These are phyloP conservation scores for Pyronema omphalodes DNA, from an alignment of 495 filamentous ascomycete species.

Conservation along the genomic window DNA sequence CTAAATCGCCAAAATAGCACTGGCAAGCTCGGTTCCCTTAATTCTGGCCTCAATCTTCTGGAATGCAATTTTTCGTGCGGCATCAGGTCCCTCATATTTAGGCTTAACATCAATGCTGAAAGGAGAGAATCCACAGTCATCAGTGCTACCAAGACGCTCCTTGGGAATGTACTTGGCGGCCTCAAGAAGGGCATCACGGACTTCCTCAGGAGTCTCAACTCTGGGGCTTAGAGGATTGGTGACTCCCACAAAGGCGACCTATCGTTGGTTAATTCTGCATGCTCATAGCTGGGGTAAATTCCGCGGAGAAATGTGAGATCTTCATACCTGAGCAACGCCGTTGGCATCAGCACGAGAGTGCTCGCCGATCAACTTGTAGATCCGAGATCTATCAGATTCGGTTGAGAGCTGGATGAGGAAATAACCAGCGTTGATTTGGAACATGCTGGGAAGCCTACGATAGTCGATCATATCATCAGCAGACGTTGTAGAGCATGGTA, in stretches of 20 bases:
- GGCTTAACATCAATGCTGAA: slow-evolving; percentile 29
- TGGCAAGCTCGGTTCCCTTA: slow-evolving; percentile 27
- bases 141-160: slow-evolving; percentile 29
- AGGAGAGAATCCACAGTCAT: slow-evolving; percentile 29
- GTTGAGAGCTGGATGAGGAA: slow-evolving; percentile 29
- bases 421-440: slow-evolving; percentile 30
- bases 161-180: slow-evolving; percentile 27
- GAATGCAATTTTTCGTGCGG: slow-evolving; percentile 28
- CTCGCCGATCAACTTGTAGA: slow-evolving; percentile 27
- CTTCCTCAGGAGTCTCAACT: slow-evolving; percentile 27
- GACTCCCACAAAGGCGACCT: slow-evolving; percentile 29
- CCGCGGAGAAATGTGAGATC: not conserved
- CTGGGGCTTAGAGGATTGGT: slow-evolving; percentile 26
- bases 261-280: slow-evolving; percentile 4
- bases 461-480: not conserved
- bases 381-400: slow-evolving; percentile 25
- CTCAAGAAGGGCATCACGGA: slow-evolving; percentile 24
- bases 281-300: not conserved
- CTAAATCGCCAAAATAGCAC: slow-evolving; percentile 25
- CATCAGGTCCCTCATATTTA: slow-evolving; percentile 27
- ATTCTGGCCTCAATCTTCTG: slow-evolving; percentile 27
- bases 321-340: slow-evolving; percentile 21
- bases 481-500: not conserved
- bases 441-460: slow-evolving; percentile 25
- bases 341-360: slow-evolving; percentile 26